A percentile compares a stretch with the other conserved stretches of the same genome.
These are phyloP conservation scores for Ceratocystis huliohia DNA, from an alignment of 2,329 filamentous ascomycete species.

Conservation along the genomic window DNA sequence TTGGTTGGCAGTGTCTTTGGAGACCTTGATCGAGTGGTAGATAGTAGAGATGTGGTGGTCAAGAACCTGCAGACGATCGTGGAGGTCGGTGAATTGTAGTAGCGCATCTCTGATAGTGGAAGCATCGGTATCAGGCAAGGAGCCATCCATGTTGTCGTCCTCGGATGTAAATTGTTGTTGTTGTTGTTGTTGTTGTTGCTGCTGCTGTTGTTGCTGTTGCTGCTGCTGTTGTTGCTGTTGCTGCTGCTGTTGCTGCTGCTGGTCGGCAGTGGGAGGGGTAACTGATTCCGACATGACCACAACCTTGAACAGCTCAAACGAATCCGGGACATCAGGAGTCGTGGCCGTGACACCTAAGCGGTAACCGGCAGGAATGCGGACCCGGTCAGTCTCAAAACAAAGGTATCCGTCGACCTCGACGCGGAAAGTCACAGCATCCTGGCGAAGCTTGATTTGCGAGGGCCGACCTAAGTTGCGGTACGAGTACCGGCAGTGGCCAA, in stretches of 20 bases:
- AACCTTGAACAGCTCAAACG: conserved; percentile 86
- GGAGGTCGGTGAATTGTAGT: conserved; percentile 68
- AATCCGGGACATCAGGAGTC: conserved; percentile 83
- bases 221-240: conserved; percentile 26
- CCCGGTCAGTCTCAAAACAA: conserved; percentile 75
- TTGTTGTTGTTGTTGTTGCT: conserved; percentile 28
- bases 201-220: conserved; percentile 26
- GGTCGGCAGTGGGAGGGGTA: conserved; percentile 26
- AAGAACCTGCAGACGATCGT: conserved; percentile 66
- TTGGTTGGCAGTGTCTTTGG: conserved; percentile 41
- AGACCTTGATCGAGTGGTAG: conserved; percentile 42
- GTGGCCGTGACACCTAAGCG: conserved; percentile 77
- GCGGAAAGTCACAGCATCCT: conserved; percentile 51
- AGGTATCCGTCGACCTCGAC: conserved; percentile 67
- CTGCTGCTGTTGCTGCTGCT: conserved; percentile 22
- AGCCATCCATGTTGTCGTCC: conserved; percentile 29
- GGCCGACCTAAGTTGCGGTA: conserved; percentile 87
- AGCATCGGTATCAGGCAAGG: conserved; percentile 37
- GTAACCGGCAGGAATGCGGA: conserved; percentile 68
- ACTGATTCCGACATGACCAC: conserved; percentile 50
- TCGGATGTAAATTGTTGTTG: conserved; percentile 20
- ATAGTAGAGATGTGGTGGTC: conserved; percentile 55
- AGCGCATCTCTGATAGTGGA: conserved; percentile 38
- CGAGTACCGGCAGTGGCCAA: conserved; percentile 79
- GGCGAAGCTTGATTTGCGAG: conserved; percentile 62